Evolutionary conservation across 179 eudicot species (phyloP), one percentile per base, ranked within the genome.

Genomic region (Spergularia azorica): DNA sequence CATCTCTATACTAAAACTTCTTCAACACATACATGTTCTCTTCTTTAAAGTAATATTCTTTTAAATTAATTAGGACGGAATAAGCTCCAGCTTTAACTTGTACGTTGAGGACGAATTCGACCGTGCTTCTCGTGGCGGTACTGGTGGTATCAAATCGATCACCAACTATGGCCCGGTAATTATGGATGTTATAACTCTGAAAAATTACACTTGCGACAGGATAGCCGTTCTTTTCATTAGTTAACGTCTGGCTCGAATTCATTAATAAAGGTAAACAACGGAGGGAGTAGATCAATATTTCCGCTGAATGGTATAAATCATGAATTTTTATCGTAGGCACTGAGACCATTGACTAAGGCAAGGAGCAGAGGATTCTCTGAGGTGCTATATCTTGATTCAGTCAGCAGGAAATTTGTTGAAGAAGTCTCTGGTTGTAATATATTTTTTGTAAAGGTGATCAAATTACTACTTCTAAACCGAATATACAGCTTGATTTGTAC

Each of bases 111-210:
- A 83, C 16, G 91, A 89, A 63, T 89, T 63, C 76, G 92, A 87
- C 63, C 93, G 95, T 41, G 92, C 97, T 63, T 67, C 89, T 46
- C 88, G 79, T 64, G 97, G 97, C 68, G 97, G 97, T 41, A 88
- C 84, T 71, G 95, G 97, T 79, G 95, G 95, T 48, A 88, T 91
- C 38, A 92, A 92, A 79, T 79, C 91, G 57, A 92, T 94, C 38
- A 79, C 89, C 61, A 94, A 94, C 78, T 94, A 94, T 73, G 88
- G 86, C 5, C 98, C 97, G 77, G 97, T 92, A 84, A 79, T 74
- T 2, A 38, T 6, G 26, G 2, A 56, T 13, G 17, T n/a, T 21
- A 51, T 17, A 14, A 1, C 9, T 78, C 54, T 4, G 14, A 32
- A 7, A 9, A 26, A 26, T 3, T 54, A 3, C 5, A 6, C 6